Base-by-base conservation (phyloP, 768 basidiomycete genomes). In the Hericium erinaceus region DNA sequence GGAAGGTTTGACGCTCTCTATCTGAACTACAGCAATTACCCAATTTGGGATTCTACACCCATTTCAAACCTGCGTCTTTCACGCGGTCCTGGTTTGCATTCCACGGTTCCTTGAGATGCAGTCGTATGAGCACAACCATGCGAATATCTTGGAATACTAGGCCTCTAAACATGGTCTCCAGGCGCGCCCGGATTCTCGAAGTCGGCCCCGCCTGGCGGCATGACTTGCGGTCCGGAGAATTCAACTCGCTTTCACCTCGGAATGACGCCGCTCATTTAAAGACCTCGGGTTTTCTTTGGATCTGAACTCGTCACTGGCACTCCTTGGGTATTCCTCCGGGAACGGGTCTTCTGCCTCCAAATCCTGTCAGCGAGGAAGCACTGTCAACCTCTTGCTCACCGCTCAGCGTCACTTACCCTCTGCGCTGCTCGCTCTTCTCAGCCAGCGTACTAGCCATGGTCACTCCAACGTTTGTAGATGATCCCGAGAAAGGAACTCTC, bases 301-400 rank as follows among this genome's bases (percentile, higher is more conserved):
- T 46, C 39, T 40, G 55, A 57, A 9, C 52, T 28, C 48, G 39
- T 60, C 18, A 39, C 28, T 50, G 28, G 56, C 24, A 39, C 52
- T 33, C 44, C 50, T 57, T 48, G 60, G 56, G 22, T 53, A 60
- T 49, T 61, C 60, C 55, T 55, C 60, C 44, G 57, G 59, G 28
- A 10, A 13, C 13, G 52, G 20, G 48, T 13, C 26, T 22, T 40
- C 46, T 37, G 26, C 18, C 41, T 38, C 33, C 28, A n/a, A 41
- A 41, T 40, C 2, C 2, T 44, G 28, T 20, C 13, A 16, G 41
- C 44, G n/a, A 20, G 16, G 44, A 18, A 46, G 44, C 44, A 20
- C n/a, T 55, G 18, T n/a, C 56, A 39, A 57, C 54, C 28, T 48
- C 49, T 7, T 57, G 57, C 37, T 53, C 60, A 2, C 57, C 37